Evolutionary conservation across 148 eudicot genomes (phyloP).

Genomic region (Chenopodium berlandieri): DNA sequence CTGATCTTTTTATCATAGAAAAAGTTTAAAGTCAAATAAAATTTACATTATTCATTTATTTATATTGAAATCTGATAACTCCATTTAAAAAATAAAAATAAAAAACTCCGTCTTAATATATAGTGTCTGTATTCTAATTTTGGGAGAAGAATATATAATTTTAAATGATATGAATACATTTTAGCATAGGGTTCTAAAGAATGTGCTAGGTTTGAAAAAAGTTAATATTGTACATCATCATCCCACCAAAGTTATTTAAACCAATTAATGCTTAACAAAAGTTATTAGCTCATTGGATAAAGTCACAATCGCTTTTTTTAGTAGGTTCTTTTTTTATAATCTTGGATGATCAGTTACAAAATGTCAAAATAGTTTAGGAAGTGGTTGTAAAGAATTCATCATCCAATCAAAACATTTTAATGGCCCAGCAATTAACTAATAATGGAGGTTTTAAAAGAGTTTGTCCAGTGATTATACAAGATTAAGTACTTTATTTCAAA

Average conservation of each 20-base stretch:
- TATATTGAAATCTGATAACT: no score
- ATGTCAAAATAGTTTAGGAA: constrained; percentile 13
- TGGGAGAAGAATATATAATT: background rate
- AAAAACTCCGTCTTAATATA: no score
- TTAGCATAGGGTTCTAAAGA: background rate
- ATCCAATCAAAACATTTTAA: background rate
- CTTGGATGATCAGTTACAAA: background rate
- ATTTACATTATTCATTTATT: no score
- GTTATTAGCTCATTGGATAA: constrained; percentile 8
- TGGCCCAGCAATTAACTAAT: constrained; percentile 12
- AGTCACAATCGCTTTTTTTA: constrained; percentile 7
- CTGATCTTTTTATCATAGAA: no score
- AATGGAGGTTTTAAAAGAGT: background rate
- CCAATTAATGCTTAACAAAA: constrained; percentile 23
- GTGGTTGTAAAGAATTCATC: constrained; percentile 21
- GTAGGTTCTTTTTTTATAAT: background rate
- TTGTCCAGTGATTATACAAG: background rate
- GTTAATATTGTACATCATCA: constrained; percentile 15
- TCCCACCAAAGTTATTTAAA: constrained; percentile 10
- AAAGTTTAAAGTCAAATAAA: no score
- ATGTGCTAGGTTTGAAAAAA: constrained; percentile 9
- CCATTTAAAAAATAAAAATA: no score
- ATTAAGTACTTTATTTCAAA: background rate
- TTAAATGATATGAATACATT: background rate
- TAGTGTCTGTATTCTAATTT: no score